Evolutionary conservation across 139 green algal species (phyloP).

Genomic region (Asterochloris erici): DNA sequence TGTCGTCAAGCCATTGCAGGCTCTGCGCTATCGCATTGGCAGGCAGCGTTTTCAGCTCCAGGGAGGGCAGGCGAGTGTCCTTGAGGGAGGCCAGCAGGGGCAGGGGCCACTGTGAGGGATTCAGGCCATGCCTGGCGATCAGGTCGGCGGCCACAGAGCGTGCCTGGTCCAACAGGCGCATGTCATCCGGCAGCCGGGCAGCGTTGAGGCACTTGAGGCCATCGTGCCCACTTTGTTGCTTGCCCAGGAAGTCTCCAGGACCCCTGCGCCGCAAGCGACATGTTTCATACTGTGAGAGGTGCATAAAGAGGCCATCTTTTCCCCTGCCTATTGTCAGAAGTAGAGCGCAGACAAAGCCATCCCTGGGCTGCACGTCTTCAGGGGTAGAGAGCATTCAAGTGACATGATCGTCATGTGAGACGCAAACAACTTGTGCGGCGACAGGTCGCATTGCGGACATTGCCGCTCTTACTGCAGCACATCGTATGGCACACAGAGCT

Average conservation of each 20-base stretch:
- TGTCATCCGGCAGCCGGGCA: slow-evolving; percentile 29
- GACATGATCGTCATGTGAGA: no score
- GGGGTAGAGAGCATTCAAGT: no score
- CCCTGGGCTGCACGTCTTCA: no score
- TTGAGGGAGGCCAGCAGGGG: slow-evolving; percentile 24
- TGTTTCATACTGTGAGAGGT: no score
- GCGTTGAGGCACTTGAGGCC: slow-evolving; percentile 13
- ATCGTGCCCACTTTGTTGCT: slow-evolving; percentile 53
- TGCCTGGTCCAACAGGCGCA: slow-evolving; percentile 49
- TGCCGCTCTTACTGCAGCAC: no score
- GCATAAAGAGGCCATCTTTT: no score
- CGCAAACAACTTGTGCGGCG: no score
- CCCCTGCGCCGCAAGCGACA: slow-evolving; percentile 25
- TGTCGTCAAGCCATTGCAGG: no score
- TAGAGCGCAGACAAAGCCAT: no score
- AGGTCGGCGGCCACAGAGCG: slow-evolving; percentile 39
- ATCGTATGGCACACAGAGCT: no score
- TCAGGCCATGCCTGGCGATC: slow-evolving; percentile 9
- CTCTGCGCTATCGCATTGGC: background rate
- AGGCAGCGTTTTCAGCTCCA: slow-evolving; percentile 11
- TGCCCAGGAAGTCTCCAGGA: slow-evolving; percentile 67
- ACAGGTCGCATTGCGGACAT: no score
- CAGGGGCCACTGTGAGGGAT: slow-evolving; percentile 8
- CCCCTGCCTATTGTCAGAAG: no score
- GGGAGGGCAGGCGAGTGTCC: slow-evolving; percentile 3